Evolutionary conservation across 371 early-diverging fungal species (phyloP).

Genomic region (Mucor irregularis): DNA sequence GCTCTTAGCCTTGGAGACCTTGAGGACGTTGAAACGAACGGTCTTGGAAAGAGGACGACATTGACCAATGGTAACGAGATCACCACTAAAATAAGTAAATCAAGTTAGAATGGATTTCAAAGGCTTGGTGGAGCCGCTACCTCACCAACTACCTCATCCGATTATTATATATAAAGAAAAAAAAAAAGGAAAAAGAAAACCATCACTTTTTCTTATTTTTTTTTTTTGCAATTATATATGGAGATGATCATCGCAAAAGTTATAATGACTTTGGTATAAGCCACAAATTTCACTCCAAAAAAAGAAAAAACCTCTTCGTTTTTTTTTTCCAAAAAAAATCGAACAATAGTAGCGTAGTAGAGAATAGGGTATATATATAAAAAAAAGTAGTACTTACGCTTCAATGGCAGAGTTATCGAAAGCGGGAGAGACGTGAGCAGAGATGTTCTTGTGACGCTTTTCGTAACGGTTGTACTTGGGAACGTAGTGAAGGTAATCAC

Average conservation of each 20-base stretch:
- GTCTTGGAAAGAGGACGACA: conserved; percentile 99
- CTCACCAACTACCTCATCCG: conserved; percentile 64
- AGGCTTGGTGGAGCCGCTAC: conserved; percentile 64
- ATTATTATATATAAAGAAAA: conserved; percentile 1
- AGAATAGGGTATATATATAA: too few relatives aligned
- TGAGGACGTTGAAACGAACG: conserved; percentile 98
- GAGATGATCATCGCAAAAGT: too few relatives aligned
- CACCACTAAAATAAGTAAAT: conserved; percentile 64
- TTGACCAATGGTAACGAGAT: conserved; percentile 97
- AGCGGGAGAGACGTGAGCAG: conserved; percentile 98
- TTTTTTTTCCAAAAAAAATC: conserved; percentile 7
- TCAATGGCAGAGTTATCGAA: conserved; percentile 90
- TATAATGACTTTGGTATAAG: too few relatives aligned
- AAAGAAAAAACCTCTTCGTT: neutral
- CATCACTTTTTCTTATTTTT: too few relatives aligned
- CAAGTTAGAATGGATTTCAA: conserved; percentile 37
- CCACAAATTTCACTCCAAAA: too few relatives aligned
- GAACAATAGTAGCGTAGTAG: conserved; percentile 11
- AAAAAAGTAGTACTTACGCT: conserved; percentile 37
- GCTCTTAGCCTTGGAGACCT: conserved; percentile 92
- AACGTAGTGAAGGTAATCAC: conserved; percentile 99
- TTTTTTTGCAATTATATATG: too few relatives aligned
- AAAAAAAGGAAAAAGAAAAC: neutral
- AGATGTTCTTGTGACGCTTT: conserved; percentile 99
- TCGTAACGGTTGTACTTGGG: conserved; percentile 99